These are phyloP conservation scores for Fusarium nelsonii DNA, from an alignment of 2,329 filamentous ascomycete genomes.

Conservation along the genomic window DNA sequence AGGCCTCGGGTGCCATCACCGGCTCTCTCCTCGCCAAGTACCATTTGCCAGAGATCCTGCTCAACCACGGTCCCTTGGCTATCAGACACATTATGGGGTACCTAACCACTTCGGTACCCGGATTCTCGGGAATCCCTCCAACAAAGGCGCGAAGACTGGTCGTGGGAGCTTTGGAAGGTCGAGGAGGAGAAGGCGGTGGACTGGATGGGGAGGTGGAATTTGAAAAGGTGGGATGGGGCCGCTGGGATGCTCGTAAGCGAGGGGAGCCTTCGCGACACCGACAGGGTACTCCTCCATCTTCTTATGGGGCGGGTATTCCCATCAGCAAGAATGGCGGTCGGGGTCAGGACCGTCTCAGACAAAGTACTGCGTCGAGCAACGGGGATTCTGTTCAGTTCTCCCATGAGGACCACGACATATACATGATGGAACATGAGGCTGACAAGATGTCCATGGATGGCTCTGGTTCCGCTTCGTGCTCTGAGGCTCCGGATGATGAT, in stretches of 20 bases:
- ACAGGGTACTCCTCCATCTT: conserved; percentile 57
- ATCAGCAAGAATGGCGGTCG: conserved; percentile 63
- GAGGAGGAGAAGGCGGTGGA: conserved; percentile 72
- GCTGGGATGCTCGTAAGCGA: conserved; percentile 87
- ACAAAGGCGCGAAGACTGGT: conserved; percentile 92
- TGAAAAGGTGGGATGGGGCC: conserved; percentile 96
- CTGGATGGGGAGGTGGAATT: conserved; percentile 81
- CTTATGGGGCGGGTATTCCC: conserved; percentile 66
- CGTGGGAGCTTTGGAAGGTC: conserved; percentile 90
- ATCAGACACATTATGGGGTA: conserved; percentile 97
- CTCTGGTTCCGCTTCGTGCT: conserved; percentile 78
- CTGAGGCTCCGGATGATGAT: conserved; percentile 77
- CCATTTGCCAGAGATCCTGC: conserved; percentile 89
- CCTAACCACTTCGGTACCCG: conserved; percentile 91
- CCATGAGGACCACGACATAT: conserved; percentile 72
- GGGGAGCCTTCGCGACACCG: conserved; percentile 69
- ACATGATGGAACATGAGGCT: conserved; percentile 84
- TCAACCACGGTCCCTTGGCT: conserved; percentile 89
- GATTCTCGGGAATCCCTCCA: conserved; percentile 88
- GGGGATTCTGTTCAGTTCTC: conserved; percentile 82
- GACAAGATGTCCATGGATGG: conserved; percentile 94
- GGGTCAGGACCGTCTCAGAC: conserved; percentile 61
- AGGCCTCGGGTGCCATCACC: conserved; percentile 86
- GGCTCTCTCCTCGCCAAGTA: conserved; percentile 87
- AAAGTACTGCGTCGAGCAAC: conserved; percentile 69